Base-by-base conservation (phyloP, 2,329 filamentous ascomycete species). In the Achaetomium macrosporum region DNA sequence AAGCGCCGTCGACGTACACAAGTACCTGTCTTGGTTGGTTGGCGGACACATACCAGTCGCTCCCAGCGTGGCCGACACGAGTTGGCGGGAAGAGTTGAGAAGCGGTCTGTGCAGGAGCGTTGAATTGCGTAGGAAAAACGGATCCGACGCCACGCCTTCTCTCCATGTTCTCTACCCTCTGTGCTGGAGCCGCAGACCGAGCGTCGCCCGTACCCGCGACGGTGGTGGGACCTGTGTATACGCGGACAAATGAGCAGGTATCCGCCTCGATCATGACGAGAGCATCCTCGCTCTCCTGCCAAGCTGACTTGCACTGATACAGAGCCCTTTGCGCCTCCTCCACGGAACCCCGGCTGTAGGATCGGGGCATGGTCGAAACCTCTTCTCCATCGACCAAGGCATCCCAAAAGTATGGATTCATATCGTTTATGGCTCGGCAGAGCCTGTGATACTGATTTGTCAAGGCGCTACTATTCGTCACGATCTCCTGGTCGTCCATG, bases 321-420 rank as follows among this genome's bases (percentile, higher is more conserved):
- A 60, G 2, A 11, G 50, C 54, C 37, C 56, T 3, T 8, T 52
- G 33, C 2, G 61, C 57, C 36, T 61, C 55, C 39, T 57, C 55
- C 15, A n/a, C 12, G n/a, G 49, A 55, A 9, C 60, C 57, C 8
- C 0, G 10, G 25, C 3, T 35, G 43, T 50, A 57, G 2, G 1
- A 17, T 11, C 19, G 2, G 1, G 50, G 58, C 17, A 42, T 20
- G 13, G 16, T 3, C 8, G 36, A 35, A 25, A 13, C 25, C 13
- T 52, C 46, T 19, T 45, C 43, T 11, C 47, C 42, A 12, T 56
- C 47, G 19, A 57, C 36, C 51, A 63, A 31, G 5, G 20, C 20
- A 8, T 54, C 48, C 58, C 58, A 62, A 33, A 61, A 59, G 36
- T 61, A 17, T 7, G 57, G 47, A 36, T 63, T 62, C 1, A 15